These are phyloP conservation scores for Physcomitrium patens DNA, from an alignment of 225 moss, liverwort and hornwort species.

Conservation along the genomic window DNA sequence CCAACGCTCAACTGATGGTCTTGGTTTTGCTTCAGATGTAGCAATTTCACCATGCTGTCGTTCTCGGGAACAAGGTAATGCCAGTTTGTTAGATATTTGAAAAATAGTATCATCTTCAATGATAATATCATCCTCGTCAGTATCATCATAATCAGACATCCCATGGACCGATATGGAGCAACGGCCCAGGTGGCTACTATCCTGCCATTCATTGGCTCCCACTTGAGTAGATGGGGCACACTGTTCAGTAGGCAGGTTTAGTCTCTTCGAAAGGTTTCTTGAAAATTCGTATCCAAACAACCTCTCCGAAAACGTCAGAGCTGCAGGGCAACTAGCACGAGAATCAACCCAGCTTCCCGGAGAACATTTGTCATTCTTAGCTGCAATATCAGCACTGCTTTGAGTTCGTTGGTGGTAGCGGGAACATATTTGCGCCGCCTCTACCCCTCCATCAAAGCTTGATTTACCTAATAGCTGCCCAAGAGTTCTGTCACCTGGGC, in stretches of 20 bases:
- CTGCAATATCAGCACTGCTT: conserved; percentile 27
- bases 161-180: conserved; percentile 16
- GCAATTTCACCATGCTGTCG: conserved; percentile 38
- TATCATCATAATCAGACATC: conserved; percentile 35
- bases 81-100: conserved; percentile 33
- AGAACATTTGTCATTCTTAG: conserved; percentile 28
- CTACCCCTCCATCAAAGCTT: conserved; percentile 15
- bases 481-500: conserved; percentile 38
- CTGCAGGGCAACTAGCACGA: conserved; percentile 33
- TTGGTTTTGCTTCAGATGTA: conserved; percentile 33
- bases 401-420: conserved; percentile 13
- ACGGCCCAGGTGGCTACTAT: conserved; percentile 22
- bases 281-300: conserved; percentile 40
- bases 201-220: neutral
- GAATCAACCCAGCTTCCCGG: conserved; percentile 37
- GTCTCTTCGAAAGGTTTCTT: conserved; percentile 34
- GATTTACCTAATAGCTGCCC: conserved; percentile 42
- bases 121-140: conserved; percentile 48
- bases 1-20: conserved; percentile 41
- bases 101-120: conserved; percentile 46
- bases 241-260: conserved; percentile 21
- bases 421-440: neutral
- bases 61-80: conserved; percentile 36
- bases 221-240: neutral
- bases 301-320: conserved; percentile 44